phyloP scores from a whole-genome alignment of 345 rosid genomes.

The Microcos paniculata region DNA sequence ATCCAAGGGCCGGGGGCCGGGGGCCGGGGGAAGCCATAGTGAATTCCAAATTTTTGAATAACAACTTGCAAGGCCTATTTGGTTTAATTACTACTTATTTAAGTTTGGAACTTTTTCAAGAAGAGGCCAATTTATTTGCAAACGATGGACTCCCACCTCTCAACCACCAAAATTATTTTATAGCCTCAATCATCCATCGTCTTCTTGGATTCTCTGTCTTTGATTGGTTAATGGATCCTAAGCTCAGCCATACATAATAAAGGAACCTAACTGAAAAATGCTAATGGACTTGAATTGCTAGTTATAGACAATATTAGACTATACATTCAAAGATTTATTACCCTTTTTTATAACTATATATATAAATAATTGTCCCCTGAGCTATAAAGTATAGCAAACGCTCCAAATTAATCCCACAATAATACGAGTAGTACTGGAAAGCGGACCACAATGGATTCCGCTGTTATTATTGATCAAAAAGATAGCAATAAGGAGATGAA shows the following conservation, averaged over 20 bases:
- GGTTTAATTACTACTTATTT: too few species aligned
- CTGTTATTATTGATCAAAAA: neutral
- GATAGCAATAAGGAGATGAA: too few species aligned
- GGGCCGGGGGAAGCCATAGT: too few species aligned
- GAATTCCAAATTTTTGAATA: too few species aligned
- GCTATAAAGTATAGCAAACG: neutral
- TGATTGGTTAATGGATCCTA: neutral
- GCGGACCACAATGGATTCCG: neutral
- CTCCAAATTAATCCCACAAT: neutral
- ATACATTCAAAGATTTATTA: too few species aligned
- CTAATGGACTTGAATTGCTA: too few species aligned
- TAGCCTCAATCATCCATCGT: neutral
- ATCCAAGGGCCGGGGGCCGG: too few species aligned
- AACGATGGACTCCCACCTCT: neutral
- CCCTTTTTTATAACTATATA: too few species aligned
- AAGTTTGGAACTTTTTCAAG: neutral
- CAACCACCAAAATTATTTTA: neutral
- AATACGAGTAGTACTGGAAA: neutral
- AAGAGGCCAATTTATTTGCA: neutral
- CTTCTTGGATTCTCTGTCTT: neutral
- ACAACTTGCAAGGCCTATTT: too few species aligned
- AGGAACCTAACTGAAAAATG: too few species aligned
- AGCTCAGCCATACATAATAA: too few species aligned
- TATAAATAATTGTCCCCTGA: neutral
- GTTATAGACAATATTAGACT: too few species aligned